Evolutionary conservation across 371 early-diverging fungal genomes (phyloP), one percentile per base, ranked within the genome.

Genomic region (Basidiobolus heterosporus): DNA sequence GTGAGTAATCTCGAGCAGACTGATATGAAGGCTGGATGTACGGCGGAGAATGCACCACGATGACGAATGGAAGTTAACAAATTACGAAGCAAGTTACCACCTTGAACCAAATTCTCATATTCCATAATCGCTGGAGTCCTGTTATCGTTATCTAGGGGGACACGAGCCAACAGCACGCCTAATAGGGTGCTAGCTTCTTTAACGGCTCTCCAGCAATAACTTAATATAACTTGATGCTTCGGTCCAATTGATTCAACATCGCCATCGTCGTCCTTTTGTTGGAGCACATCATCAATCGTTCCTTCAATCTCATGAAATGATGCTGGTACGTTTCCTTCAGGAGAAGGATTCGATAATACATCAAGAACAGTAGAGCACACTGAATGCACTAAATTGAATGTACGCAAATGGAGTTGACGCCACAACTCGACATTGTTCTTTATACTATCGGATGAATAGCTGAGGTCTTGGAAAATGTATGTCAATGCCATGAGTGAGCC

Each of bases 151-250:
- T 18, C 17, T 18, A 38, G 17, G 15, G 36, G 46, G 3, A 46
- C 16, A 2, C 16, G 15, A 3, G 19, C 37, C 9, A 46, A 16
- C 9, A 46, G 13, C 14, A 36, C 5, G 17, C 37, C 46, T 8
- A 36, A 36, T 2, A 37, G 15, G 3, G 36, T 37, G 17, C 78
- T 74, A 9, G 87, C 84, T 55, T 88, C 88, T 56, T 91, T 92
- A 45, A 93, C 74, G 11, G 88, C 87, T 47, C 92, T 72, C 85
- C 91, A 94, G 59, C 92, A 90, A 53, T 79, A 86, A 49, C 85
- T 85, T 45, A 91, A 57, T 36, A 91, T 80, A 16, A 87, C 69
- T 57, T 93, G 94, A 50, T 78, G 82, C 36, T 78, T 80, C 6
- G 80, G 80, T 0, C 77, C 76, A 14, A 54, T 44, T 0, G 44